Percentiles rank a stretch among this genome's conserved stretches.
Conservation (phyloP, 2,329 filamentous ascomycete species). For the Emergomyces pasteurianus region DNA sequence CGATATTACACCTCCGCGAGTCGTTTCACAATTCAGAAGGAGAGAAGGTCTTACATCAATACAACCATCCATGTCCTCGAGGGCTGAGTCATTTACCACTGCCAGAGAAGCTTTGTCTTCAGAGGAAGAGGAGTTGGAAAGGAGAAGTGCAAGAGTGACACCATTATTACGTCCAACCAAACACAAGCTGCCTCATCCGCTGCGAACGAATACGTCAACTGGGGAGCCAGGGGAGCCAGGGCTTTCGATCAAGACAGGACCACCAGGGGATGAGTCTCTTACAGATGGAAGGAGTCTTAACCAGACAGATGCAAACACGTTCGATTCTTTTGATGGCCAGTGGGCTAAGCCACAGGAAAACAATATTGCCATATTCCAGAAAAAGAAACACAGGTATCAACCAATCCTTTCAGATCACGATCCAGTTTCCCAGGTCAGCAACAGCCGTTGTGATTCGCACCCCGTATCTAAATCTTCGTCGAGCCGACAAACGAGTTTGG, state of each 20-base stretch:
- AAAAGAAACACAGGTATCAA: conserved; percentile 1
- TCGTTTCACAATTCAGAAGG: conserved; percentile 18
- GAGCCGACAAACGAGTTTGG: conserved; percentile 21
- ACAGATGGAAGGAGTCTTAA: not conserved
- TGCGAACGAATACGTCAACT: conserved; percentile 8
- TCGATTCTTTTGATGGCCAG: conserved; percentile 47
- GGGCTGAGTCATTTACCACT: conserved; percentile 59
- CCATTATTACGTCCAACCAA: conserved; percentile 13
- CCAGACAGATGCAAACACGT: conserved; percentile 23
- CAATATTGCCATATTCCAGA: conserved; percentile 8
- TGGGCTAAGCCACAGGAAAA: conserved; percentile 35
- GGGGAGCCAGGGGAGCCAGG: conserved; percentile 18
- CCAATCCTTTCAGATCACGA: conserved; percentile 1
- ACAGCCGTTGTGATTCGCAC: not conserved
- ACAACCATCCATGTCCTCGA: conserved; percentile 47
- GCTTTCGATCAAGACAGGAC: conserved; percentile 18
- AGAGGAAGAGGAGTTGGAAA: conserved; percentile 43
- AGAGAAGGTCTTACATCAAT: conserved; percentile 30
- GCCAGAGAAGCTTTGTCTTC: conserved; percentile 53
- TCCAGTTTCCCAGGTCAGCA: not conserved
- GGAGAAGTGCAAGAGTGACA: conserved; percentile 15
- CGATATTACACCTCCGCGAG: conserved; percentile 59
- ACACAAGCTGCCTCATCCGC: conserved; percentile 11
- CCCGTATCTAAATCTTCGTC: not conserved
- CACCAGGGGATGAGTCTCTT: not conserved